Evolutionary conservation across 768 basidiomycete species (phyloP).

Genomic region (Tubosaeta sp.): DNA sequence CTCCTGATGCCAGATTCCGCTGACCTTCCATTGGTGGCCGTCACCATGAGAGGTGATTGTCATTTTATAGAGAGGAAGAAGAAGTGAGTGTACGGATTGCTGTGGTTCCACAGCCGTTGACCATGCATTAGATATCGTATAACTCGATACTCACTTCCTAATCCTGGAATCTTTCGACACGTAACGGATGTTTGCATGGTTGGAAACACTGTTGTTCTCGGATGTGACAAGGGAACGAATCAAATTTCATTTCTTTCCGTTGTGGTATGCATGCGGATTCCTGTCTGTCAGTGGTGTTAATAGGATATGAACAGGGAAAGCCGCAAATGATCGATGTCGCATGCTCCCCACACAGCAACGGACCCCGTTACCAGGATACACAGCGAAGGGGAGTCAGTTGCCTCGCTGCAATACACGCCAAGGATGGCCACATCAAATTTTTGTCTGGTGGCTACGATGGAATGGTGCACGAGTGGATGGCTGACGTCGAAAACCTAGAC

Average conservation of each 20-base stretch:
- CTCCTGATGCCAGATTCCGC: slow-evolving; percentile 25
- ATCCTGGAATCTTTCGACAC: slow-evolving; percentile 33
- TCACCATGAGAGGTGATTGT: slow-evolving; percentile 45
- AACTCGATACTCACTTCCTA: slow-evolving; percentile 36
- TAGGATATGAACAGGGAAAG: slow-evolving; percentile 26
- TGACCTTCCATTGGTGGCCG: slow-evolving; percentile 36
- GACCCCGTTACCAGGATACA: slow-evolving; percentile 21
- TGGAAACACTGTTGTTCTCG: slow-evolving; percentile 39
- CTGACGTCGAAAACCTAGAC: slow-evolving; percentile 16
- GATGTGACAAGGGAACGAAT: slow-evolving; percentile 37
- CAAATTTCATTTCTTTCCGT: slow-evolving; percentile 41
- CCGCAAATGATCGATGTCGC: slow-evolving; percentile 31
- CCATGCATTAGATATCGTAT: slow-evolving; percentile 32
- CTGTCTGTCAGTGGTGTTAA: slow-evolving; percentile 21
- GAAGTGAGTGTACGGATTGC: slow-evolving; percentile 21
- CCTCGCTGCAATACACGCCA: slow-evolving; percentile 36
- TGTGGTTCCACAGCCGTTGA: slow-evolving; percentile 10
- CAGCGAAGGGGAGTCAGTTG: slow-evolving; percentile 37
- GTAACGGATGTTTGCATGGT: slow-evolving; percentile 46
- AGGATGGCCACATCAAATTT: slow-evolving; percentile 34
- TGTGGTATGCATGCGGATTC: slow-evolving; percentile 27
- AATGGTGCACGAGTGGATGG: slow-evolving; percentile 38
- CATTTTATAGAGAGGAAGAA: slow-evolving; percentile 38
- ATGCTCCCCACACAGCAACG: slow-evolving; percentile 31
- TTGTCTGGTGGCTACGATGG: slow-evolving; percentile 49